A percentile compares a stretch with the other conserved stretches of the same genome.
Conservation (phyloP, 768 basidiomycete species). For the Leccinum boreale region DNA sequence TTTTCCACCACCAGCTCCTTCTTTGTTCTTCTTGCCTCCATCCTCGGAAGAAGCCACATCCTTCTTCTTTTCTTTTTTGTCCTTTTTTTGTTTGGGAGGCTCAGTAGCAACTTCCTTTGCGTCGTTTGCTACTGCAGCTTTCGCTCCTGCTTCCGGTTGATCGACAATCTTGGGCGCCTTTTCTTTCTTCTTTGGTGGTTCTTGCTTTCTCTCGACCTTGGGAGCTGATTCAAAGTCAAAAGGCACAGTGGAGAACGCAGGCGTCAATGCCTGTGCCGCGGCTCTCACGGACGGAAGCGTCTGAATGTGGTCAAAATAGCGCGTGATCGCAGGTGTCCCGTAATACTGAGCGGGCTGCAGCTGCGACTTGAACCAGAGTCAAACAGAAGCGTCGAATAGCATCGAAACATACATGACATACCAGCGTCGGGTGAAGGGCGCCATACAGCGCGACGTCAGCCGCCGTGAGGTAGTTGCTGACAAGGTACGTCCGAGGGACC, state of each 20-base stretch:
- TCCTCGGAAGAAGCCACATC: conserved; percentile 41
- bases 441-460: conserved; percentile 93
- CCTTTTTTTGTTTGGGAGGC: conserved; percentile 27
- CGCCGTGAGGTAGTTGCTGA: conserved; percentile 78
- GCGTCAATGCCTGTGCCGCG: conserved; percentile 48
- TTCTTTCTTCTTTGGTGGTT: conserved; percentile 76
- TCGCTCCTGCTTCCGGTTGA: conserved; percentile 23
- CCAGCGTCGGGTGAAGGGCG: conserved; percentile 78
- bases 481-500: conserved; percentile 77
- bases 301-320: conserved; percentile 97
- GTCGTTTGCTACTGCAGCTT: conserved; percentile 28
- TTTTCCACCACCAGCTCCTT: conserved; percentile 29
- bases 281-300: conserved; percentile 57
- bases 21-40: conserved; percentile 41
- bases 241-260: conserved; percentile 52
- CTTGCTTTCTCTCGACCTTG: conserved; percentile 64
- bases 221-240: conserved; percentile 81
- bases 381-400: neutral
- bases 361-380: conserved; percentile 50
- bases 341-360: conserved; percentile 73
- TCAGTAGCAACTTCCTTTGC: conserved; percentile 39
- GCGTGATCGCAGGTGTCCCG: conserved; percentile 75
- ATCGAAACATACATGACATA: conserved; percentile 36
- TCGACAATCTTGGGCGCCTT: conserved; percentile 42
- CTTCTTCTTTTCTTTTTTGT: conserved; percentile 54